These are phyloP conservation scores for Allantophomopsis lycopodina DNA, from an alignment of 2,329 filamentous ascomycete genomes.

Conservation along the genomic window DNA sequence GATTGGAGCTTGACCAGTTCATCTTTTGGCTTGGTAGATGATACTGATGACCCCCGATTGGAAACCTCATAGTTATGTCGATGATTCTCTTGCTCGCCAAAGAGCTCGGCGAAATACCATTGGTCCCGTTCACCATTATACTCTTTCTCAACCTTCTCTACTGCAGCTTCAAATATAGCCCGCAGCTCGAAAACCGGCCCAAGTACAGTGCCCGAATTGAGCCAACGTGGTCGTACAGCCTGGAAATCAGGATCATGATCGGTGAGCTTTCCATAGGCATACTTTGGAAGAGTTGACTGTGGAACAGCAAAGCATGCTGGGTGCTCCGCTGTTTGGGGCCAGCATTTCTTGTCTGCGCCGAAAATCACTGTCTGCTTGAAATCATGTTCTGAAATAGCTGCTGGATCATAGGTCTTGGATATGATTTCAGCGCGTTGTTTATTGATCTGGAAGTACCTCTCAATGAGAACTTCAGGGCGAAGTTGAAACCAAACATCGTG, in stretches of 20 bases:
- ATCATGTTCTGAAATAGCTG: background rate
- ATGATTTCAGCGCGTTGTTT: background rate
- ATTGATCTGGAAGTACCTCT: constrained; percentile 7
- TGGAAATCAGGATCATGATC: constrained; percentile 17
- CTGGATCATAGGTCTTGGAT: background rate
- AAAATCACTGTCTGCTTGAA: constrained; percentile 41
- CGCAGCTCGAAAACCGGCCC: constrained; percentile 33
- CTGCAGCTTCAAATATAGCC: constrained; percentile 24
- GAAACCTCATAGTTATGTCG: constrained; percentile 22
- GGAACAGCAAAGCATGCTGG: constrained; percentile 38
- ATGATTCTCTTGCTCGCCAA: constrained; percentile 35
- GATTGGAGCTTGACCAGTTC: too few relatives aligned
- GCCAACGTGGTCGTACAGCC: constrained; percentile 29
- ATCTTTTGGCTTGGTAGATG: too few relatives aligned
- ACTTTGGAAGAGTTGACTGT: constrained; percentile 30
- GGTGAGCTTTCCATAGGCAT: constrained; percentile 31
- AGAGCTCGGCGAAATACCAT: constrained; percentile 30
- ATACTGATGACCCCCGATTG: too few relatives aligned
- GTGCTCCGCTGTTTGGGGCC: constrained; percentile 24
- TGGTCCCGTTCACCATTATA: constrained; percentile 3
- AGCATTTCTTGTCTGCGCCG: constrained; percentile 37
- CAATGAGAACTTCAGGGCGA: constrained; percentile 38
- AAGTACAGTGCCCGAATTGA: constrained; percentile 33
- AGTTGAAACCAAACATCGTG: constrained; percentile 28
- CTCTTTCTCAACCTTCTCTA: constrained; percentile 5